These are phyloP conservation scores for Penicillium taxi DNA, from an alignment of 495 filamentous ascomycete genomes.

Conservation along the genomic window DNA sequence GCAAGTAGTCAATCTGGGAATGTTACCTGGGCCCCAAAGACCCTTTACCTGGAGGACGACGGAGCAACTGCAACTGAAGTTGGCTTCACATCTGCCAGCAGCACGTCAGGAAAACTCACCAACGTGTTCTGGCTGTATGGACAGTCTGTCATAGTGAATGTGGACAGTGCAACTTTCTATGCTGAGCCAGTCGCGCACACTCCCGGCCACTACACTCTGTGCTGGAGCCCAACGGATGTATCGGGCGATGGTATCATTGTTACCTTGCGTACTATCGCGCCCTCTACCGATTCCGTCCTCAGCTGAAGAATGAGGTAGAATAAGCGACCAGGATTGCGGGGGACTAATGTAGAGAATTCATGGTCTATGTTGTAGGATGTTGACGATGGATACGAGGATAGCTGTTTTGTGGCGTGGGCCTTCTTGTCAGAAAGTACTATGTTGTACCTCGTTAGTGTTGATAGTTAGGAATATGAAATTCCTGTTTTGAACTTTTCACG, in stretches of 20 bases:
- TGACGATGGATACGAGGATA: too few species aligned
- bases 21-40: not conserved
- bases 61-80: conserved; percentile 1
- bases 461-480: too few species aligned
- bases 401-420: too few species aligned
- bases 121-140: conserved; percentile 14
- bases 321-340: too few species aligned
- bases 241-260: not conserved
- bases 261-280: conserved; percentile 9
- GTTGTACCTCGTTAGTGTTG: too few species aligned
- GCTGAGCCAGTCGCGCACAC: conserved; percentile 5
- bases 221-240: not conserved
- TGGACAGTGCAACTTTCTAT: conserved; percentile 12
- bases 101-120: conserved; percentile 1
- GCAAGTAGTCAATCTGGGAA: conserved; percentile 4
- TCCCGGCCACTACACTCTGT: not conserved
- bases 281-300: conserved; percentile 12
- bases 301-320: too few species aligned
- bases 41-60: conserved; percentile 5
- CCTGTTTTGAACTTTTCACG: too few species aligned
- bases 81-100: conserved; percentile 1
- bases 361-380: too few species aligned
- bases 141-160: conserved; percentile 9
- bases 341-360: too few species aligned
- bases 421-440: too few species aligned